These are phyloP conservation scores for Penicillium vulpinum DNA, from an alignment of 2,329 filamentous ascomycete genomes.

Conservation along the genomic window DNA sequence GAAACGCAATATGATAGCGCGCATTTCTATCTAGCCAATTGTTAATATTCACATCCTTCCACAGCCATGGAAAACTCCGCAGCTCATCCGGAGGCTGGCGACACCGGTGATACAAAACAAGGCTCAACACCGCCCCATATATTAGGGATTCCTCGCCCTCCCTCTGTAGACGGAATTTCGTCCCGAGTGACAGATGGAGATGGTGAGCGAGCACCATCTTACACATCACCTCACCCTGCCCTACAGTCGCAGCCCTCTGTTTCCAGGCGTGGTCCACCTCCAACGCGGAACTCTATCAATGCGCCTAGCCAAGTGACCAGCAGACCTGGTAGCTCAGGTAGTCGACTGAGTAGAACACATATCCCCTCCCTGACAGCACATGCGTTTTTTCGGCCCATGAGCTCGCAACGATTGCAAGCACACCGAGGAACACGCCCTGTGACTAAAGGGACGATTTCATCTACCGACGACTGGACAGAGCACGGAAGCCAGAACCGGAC, in stretches of 20 bases:
- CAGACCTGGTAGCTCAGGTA: conserved; percentile 58
- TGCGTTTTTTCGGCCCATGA: conserved; percentile 96
- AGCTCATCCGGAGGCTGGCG: conserved; percentile 41
- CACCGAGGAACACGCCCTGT: conserved; percentile 67
- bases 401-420: conserved; percentile 88
- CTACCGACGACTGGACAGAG: conserved; percentile 48
- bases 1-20: conserved; percentile 25
- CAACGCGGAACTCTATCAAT: conserved; percentile 40
- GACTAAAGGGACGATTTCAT: conserved; percentile 36
- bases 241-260: conserved; percentile 58
- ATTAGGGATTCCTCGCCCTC: conserved; percentile 55
- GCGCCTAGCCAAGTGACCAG: conserved; percentile 49
- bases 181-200: conserved; percentile 69
- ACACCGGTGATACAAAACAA: conserved; percentile 45
- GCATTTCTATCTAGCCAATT: conserved; percentile 12
- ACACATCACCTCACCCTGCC: conserved; percentile 51
- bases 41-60: conserved; percentile 5
- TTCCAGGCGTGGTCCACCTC: conserved; percentile 55
- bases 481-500: conserved; percentile 55
- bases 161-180: conserved; percentile 56
- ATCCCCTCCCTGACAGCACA: conserved; percentile 85
- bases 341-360: conserved; percentile 76
- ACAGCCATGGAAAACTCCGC: conserved; percentile 26
- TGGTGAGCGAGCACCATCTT: conserved; percentile 44
- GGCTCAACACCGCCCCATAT: conserved; percentile 41